These are phyloP conservation scores for Trichophyton schoenleinii DNA, from an alignment of 2,329 filamentous ascomycete species.

Conservation along the genomic window DNA sequence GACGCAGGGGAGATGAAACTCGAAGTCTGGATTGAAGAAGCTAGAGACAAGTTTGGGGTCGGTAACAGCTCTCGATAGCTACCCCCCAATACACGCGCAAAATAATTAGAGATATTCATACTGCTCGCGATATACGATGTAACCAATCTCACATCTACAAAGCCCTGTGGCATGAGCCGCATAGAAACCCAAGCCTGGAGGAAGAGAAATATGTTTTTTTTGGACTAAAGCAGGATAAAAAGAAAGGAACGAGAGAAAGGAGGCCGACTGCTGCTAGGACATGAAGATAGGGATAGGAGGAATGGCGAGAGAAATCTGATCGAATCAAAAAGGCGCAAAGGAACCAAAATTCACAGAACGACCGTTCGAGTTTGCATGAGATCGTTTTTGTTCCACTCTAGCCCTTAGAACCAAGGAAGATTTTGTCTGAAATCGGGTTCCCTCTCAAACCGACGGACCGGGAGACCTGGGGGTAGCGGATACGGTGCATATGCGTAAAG, in stretches of 20 bases:
- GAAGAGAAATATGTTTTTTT: no score
- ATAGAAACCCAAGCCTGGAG: no score
- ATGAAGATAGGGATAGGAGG: no score
- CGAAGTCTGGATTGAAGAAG: slow-evolving; percentile 60
- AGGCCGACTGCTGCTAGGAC: no score
- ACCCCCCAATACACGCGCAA: neutral
- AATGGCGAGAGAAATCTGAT: no score
- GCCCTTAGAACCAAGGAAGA: no score
- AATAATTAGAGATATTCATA: neutral
- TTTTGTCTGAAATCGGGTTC: neutral
- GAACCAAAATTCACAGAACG: no score
- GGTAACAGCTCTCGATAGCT: slow-evolving; percentile 14
- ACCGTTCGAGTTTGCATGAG: no score
- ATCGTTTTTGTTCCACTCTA: no score
- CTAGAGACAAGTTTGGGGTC: slow-evolving; percentile 38
- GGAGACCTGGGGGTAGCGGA: neutral
- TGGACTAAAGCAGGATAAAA: no score
- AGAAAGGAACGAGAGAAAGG: no score
- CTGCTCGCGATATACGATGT: neutral
- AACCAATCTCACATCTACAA: neutral
- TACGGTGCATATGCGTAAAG: neutral
- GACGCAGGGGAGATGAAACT: slow-evolving; percentile 54
- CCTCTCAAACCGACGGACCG: neutral
- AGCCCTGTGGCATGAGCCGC: neutral
- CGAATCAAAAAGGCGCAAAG: no score